Base-by-base conservation (phyloP, 2,329 filamentous ascomycete genomes). In the Fusarium acutatum region DNA sequence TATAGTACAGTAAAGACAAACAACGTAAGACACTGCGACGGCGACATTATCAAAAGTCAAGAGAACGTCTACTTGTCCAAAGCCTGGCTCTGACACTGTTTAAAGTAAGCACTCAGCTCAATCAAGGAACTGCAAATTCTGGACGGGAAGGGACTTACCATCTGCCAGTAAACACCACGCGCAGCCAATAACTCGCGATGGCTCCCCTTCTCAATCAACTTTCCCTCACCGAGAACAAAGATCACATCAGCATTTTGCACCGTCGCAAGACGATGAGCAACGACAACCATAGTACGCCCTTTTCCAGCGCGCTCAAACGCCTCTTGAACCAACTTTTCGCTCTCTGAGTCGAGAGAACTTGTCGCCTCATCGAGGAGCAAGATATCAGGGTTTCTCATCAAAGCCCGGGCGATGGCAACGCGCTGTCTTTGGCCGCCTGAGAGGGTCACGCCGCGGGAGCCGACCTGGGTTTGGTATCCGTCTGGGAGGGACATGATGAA, bases 211-310 rank as follows among this genome's bases (percentile, higher is more conserved):
- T 67, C 64, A 9, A 67, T 28, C 12, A 67, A 40, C 50, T 24
- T 67, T 30, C 64, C 64, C 15, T 67, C 34, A 15, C 37, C 49
- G 44, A 57, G 89, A 0, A 96, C 93, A 75, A 93, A 94, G 47
- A 95, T 95, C 20, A 91, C 84, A 78, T 96, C 91, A 2, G 93
- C 92, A 75, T 95, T 92, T 80, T 93, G 92, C 26, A 95, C 90
- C 11, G 92, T 96, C 0, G 91, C 91, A 52, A 96, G 84, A 12
- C 93, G 86, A 79, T 96, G 94, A 1, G 94, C 93, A 15, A 96
- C 92, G 5, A 92, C 92, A 4, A 96, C 85, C 69, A 93, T 93
- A 3, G 93, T 90, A 6, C 88, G 83, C 2, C 88, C 88, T 72
- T 86, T 85, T 4, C 86, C 86, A 0, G 89, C 90, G 26, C 85